Percentiles rank a stretch among this genome's conserved stretches.
phyloP scores from a whole-genome alignment of 2,329 filamentous ascomycete species.

The Diaporthe citrichinensis region DNA sequence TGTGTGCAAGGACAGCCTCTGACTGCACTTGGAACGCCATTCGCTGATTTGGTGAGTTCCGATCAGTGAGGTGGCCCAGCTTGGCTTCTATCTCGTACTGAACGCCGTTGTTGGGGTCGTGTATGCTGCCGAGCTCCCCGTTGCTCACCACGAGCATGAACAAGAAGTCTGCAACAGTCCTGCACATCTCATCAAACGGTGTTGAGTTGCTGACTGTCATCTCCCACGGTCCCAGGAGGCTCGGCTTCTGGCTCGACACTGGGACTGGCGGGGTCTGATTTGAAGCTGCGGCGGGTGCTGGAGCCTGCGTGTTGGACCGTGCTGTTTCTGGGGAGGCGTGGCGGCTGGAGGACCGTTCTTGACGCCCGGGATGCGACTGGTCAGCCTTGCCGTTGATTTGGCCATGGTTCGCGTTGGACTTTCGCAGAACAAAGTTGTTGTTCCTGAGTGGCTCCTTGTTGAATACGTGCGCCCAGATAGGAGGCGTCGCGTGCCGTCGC shows the following conservation, averaged over 20 bases:
- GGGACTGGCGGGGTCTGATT: conserved; percentile 43
- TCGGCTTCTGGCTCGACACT: conserved; percentile 42
- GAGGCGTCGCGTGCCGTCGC: conserved; percentile 54
- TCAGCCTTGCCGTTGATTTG: conserved; percentile 57
- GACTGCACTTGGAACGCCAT: conserved; percentile 76
- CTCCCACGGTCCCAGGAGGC: conserved; percentile 71
- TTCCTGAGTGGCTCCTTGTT: conserved; percentile 55
- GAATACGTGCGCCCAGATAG: conserved; percentile 64
- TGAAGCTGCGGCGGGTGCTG: conserved; percentile 43
- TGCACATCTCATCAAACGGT: conserved; percentile 82
- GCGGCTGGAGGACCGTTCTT: conserved; percentile 54
- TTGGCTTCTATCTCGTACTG: conserved; percentile 96
- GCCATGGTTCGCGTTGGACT: conserved; percentile 46
- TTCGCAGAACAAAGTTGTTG: conserved; percentile 63
- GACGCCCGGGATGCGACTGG: conserved; percentile 38
- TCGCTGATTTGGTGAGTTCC: conserved; percentile 75
- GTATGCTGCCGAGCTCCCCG: conserved; percentile 74
- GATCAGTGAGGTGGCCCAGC: conserved; percentile 84
- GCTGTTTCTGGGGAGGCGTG: conserved; percentile 63
- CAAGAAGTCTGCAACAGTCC: conserved; percentile 84
- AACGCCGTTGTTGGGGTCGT: conserved; percentile 64
- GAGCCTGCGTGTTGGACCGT: conserved; percentile 48
- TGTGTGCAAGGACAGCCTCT: conserved; percentile 77
- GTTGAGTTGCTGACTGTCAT: conserved; percentile 77
- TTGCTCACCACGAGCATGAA: conserved; percentile 79